phyloP scores from a whole-genome alignment of 2,329 filamentous ascomycete species.

The Eurotiales sp. region DNA sequence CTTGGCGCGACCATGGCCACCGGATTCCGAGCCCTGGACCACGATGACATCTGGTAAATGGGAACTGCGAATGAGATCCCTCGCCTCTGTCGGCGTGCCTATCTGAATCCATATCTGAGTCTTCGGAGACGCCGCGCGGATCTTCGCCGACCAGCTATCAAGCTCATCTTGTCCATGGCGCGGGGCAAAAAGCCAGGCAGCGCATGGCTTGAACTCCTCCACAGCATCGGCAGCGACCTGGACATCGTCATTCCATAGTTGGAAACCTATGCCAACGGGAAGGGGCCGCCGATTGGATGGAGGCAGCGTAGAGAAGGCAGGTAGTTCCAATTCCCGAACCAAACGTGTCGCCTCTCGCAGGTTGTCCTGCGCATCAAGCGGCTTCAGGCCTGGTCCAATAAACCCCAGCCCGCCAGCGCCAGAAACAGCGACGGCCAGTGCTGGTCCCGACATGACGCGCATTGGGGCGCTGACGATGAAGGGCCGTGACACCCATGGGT shows the following conservation, averaged over 20 bases:
- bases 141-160: constrained; percentile 42
- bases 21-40: constrained; percentile 53
- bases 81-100: constrained; percentile 49
- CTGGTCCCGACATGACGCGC: constrained; percentile 59
- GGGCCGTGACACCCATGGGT: constrained; percentile 57
- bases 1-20: constrained; percentile 50
- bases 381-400: constrained; percentile 53
- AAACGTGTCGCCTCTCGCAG: constrained; percentile 27
- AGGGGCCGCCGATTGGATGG: constrained; percentile 18
- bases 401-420: constrained; percentile 55
- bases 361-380: constrained; percentile 27
- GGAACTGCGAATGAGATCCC: constrained; percentile 33
- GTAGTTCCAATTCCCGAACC: constrained; percentile 21
- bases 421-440: constrained; percentile 60
- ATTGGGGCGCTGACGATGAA: constrained; percentile 66
- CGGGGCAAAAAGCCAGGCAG: constrained; percentile 43
- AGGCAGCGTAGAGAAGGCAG: constrained; percentile 6
- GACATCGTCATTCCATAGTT: constrained; percentile 38
- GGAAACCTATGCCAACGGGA: constrained; percentile 41
- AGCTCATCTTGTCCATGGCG: constrained; percentile 29
- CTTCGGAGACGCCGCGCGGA: constrained; percentile 39
- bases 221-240: constrained; percentile 28
- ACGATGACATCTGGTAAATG: constrained; percentile 51
- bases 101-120: constrained; percentile 57
- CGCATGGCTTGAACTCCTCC: constrained; percentile 35